A percentile compares a stretch with the other conserved stretches of the same genome.
Evolutionary conservation across 1,139 yeast species (phyloP).

Genomic region (Hemisphaericaspora xylanilytica): DNA sequence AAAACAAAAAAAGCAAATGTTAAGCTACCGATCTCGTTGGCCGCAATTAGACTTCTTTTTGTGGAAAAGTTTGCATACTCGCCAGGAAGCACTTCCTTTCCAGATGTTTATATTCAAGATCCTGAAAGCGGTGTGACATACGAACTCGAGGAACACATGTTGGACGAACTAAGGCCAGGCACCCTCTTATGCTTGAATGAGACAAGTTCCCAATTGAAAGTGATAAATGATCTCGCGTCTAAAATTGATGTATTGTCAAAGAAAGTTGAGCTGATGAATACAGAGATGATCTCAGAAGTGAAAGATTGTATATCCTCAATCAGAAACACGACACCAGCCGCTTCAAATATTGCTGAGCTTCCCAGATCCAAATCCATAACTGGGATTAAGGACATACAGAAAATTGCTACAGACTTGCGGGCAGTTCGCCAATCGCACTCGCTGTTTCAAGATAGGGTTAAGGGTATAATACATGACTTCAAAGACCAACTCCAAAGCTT

Average conservation of each 20-base stretch:
- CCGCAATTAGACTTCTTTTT: conserved; percentile 68
- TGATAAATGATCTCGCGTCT: conserved; percentile 16
- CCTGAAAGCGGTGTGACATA: conserved; percentile 58
- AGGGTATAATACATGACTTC: conserved; percentile 44
- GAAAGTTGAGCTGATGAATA: conserved; percentile 29
- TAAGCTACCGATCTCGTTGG: conserved; percentile 54
- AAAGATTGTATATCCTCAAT: conserved; percentile 23
- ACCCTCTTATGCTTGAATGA: conserved; percentile 57
- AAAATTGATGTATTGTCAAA: conserved; percentile 31
- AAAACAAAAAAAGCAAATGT: conserved; percentile 26
- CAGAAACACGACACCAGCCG: conserved; percentile 11
- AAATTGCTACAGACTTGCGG: conserved; percentile 56
- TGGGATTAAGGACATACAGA: conserved; percentile 10
- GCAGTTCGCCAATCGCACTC: conserved; percentile 60
- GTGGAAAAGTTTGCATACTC: conserved; percentile 86
- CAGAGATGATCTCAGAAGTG: conserved; percentile 22
- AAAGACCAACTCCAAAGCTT: conserved; percentile 50
- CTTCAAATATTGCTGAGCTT: not conserved
- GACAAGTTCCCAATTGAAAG: conserved; percentile 22
- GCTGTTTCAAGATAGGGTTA: conserved; percentile 42
- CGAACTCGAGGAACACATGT: conserved; percentile 71
- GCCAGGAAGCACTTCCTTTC: conserved; percentile 69
- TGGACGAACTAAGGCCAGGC: conserved; percentile 61
- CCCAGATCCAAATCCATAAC: conserved; percentile 1
- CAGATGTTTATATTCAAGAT: conserved; percentile 78